Base-by-base conservation (phyloP, 2,329 filamentous ascomycete genomes). In the Diaporthe sp. region DNA sequence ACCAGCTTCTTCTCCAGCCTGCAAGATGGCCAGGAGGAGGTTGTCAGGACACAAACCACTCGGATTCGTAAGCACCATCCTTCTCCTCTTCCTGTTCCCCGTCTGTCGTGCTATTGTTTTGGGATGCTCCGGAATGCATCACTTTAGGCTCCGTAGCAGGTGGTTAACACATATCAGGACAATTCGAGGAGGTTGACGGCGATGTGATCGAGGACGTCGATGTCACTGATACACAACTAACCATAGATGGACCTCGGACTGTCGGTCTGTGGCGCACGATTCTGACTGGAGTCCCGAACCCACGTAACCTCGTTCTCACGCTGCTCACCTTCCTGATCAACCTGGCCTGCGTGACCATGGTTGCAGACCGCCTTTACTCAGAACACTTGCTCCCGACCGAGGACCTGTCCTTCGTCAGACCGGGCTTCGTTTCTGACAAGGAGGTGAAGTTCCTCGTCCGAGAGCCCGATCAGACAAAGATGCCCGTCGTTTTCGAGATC, bases 341-440 rank as follows among this genome's bases (percentile, higher is more conserved):
- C 82, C 81, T 92, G 25, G 84, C 89, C 3, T 86, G 97, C 55
- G 88, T 95, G 8, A 86, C 90, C 12, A 90, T 96, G 84, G 90
- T 93, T 0, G 88, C 93, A 37, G 97, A 99, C 83, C 90, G 96
- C 53, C 88, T 98, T 20, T 95, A 94, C 81, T 91, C 94, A 28
- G 93, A 94, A 2, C 91, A 93, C 76, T 89, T 93, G 47, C 89
- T 98, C 82, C 92, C 93, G 5, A 92, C 88, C 37, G 86, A 94
- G 39, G 92, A 97, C 78, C 86, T 98, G 15, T 94, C 95, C 0
- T 98, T 99, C 82, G 94, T 94, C 55, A 91, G 97, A 12, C 87
- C 98, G 22, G 97, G 97, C 37, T 96, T 96, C 82, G 93, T 98
- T 39, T 98, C 95, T 6, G 90, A 94, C 25, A 90, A 88, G 0